Base-by-base conservation (phyloP, 2,329 filamentous ascomycete species). In the Colletotrichum caudatum region DNA sequence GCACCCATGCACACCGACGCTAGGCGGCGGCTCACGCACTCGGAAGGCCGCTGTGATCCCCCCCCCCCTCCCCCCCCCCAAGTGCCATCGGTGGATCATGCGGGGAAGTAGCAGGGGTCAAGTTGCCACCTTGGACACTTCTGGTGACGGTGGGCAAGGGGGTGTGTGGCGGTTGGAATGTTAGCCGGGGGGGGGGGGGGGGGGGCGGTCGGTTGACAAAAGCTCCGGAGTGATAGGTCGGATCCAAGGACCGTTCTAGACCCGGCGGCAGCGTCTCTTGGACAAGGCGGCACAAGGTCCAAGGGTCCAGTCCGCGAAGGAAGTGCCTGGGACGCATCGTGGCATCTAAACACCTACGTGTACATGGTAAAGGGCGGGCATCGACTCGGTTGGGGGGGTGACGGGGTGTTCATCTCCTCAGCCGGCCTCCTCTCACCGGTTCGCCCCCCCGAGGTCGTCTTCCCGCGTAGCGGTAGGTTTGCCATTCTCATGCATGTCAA, bases 41-140 rank as follows among this genome's bases (percentile, higher is more conserved):
- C 20, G 48, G 48, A 54, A 33, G 35, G 50, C 50, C 37, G 18
- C 61, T 54, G 23, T 56, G 61, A 54, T 39, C 20, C 23, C 9
- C 41, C 41, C 46, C 7, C 61, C 48, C 48, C 35, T 14, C 23
- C 9, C 41, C 41, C 46, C 7, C 61, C 48, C 48, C 35, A 9
- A 54, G 39, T 62, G 50, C n/a, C n/a, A n/a, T n/a, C 37, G 26
- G 61, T 64, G 61, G 61, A 64, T 64, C 61, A 56, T 64, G 61
- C 61, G 61, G 61, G 61, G 61, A n/a, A 62, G 14, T 12, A 26
- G 18, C 61, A 64, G 61, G 61, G 61, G 44, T 64, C 48, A 44
- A 44, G 50, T 16, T 23, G 18, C 23, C 61, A 16, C 29, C 39
- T 54, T 54, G 7, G 48, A 64, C 35, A 16, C 18, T 54, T 54